Conservation (phyloP, 441 rosid genomes). For the Brassica balearica region DNA sequence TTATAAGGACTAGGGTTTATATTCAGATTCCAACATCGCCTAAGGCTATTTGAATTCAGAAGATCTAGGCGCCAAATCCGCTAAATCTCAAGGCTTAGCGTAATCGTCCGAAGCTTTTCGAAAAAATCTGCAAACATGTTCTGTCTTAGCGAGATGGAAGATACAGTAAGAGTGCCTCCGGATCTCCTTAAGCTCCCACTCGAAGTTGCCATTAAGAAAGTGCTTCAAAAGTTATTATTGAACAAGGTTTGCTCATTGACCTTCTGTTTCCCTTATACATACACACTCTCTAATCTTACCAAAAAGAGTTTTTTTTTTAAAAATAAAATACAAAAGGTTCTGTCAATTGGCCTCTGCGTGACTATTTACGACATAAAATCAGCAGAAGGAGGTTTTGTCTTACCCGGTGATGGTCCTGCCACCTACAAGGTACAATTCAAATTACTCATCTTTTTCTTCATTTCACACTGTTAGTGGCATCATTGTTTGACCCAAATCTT, state of each 20-base stretch:
- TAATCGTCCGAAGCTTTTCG: neutral
- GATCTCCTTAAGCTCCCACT: conserved; percentile 68
- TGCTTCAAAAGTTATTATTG: conserved; percentile 66
- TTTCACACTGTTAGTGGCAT: neutral
- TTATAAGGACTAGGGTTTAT: neutral
- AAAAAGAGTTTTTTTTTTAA: neutral
- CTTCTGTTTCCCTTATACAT: neutral
- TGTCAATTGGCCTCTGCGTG: conserved; percentile 75
- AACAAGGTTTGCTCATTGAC: conserved; percentile 61
- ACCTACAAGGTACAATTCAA: conserved; percentile 61
- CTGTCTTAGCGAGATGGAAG: conserved; percentile 70
- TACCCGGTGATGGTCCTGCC: conserved; percentile 85
- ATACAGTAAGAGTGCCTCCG: conserved; percentile 79
- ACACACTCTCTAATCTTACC: neutral
- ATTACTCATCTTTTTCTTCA: neutral
- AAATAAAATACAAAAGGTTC: conserved; percentile 54
- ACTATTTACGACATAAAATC: conserved; percentile 70
- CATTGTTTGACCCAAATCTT: neutral
- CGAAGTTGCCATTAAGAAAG: conserved; percentile 65
- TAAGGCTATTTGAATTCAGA: neutral
- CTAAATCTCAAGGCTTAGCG: neutral
- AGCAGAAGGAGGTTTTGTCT: conserved; percentile 74
- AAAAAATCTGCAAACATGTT: conserved; percentile 55
- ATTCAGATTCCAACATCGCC: neutral
- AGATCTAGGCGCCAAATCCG: neutral